Evolutionary conservation across 1,284 basidiomycete genomes (phyloP), one percentile per base, ranked within the genome.

Genomic region (Sparassis latifolia): DNA sequence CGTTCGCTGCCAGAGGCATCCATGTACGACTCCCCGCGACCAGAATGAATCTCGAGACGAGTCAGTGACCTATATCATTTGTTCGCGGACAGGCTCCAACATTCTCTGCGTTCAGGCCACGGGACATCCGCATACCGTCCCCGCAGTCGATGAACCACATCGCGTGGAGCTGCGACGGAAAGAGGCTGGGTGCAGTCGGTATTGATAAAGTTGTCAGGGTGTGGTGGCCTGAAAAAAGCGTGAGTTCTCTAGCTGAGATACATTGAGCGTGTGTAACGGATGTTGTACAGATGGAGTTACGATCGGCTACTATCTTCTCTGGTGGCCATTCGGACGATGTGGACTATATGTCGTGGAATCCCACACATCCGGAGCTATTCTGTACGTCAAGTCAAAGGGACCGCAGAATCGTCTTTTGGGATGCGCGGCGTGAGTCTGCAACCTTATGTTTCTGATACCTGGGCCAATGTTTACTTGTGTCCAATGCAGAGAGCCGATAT

Each of bases 151-250:
- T 88, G 73, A 84, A 74, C 45, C 84, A 87, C 62, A 79, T 89
- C 46, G 84, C 85, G 0, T 90, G 87, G 87, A 89, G 74, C 59
- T 89, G 86, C 59, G 87, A 89, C 62, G 87, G 87, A 7, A 83
- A 83, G 67, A 82, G 84, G 52, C 69, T 90, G 10, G 86, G 83
- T 5, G 86, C 80, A 10, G 86, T 86, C 2, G 87, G 88, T 1
- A 80, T 88, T 44, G 88, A 90, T 69, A 87, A 84, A 62, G 68
- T 71, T n/a, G 80, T 81, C n/a, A 71, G 87, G 53, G 66, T 89
- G 29, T 90, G 86, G 83, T 69, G 71, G 47, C 84, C 86, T 5
- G 86, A 90, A 50, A 84, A 86, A 65, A 84, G 78, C 61, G 86
- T 88, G 60, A 60, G 80, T 71, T 35, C 35, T 45, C 46, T 45